Conservation (phyloP, 352 stramenopile species). For the Hyaloperonospora brassicae region DNA sequence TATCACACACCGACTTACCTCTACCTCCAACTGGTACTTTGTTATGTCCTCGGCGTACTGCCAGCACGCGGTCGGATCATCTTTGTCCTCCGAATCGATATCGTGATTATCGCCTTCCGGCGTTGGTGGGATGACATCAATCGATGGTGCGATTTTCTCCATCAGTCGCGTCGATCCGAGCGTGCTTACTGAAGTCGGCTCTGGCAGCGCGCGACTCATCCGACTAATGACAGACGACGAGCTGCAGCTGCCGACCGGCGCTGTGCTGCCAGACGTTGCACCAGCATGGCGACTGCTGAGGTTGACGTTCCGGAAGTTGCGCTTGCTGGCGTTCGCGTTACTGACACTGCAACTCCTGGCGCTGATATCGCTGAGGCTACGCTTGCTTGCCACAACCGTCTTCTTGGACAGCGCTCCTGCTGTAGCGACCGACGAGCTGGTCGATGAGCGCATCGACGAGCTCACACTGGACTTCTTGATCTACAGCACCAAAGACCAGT, state of each 20-base stretch:
- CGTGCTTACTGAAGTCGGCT: constrained; percentile 25
- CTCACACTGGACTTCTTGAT: constrained; percentile 49
- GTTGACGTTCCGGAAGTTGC: constrained; percentile 21
- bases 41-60: constrained; percentile 82
- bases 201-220: constrained; percentile 24
- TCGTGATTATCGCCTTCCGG: constrained; percentile 37
- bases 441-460: constrained; percentile 31
- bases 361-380: constrained; percentile 29
- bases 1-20: constrained; percentile 26
- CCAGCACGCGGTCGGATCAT: constrained; percentile 53
- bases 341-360: constrained; percentile 13
- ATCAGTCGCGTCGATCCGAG: constrained; percentile 31
- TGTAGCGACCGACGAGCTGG: constrained; percentile 19
- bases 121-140: constrained; percentile 14
- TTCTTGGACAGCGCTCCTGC: constrained; percentile 32
- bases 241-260: constrained; percentile 9
- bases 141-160: constrained; percentile 24
- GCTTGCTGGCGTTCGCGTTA: constrained; percentile 17
- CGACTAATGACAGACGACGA: constrained; percentile 22
- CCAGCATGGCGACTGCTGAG: constrained; percentile 14
- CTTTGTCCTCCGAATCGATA: constrained; percentile 70
- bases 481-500: constrained; percentile 16
- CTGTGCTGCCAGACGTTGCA: constrained; percentile 2
- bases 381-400: constrained; percentile 39
- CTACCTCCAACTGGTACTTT: constrained; percentile 61